Evolutionary conservation across 495 filamentous ascomycete species (phyloP).

Genomic region (Parathielavia appendiculata): DNA sequence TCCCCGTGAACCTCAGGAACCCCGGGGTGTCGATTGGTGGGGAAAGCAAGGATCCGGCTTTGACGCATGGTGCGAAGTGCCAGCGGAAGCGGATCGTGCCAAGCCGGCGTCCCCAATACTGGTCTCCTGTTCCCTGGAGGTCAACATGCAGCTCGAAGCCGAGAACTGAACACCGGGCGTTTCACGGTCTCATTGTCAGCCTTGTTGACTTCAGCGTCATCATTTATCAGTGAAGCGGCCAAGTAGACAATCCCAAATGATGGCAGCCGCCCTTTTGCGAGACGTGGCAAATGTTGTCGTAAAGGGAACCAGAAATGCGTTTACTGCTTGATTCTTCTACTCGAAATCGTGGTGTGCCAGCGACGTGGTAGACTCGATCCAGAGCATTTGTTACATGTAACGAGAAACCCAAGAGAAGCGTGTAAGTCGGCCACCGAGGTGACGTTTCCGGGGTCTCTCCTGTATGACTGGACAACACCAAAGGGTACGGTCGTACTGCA

Average conservation of each 20-base stretch:
- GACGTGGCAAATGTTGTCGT: no score
- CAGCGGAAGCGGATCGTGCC: not conserved
- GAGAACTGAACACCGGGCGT: not conserved
- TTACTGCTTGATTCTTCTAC: not conserved
- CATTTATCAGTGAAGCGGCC: no score
- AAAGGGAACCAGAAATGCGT: no score
- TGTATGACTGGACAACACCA: not conserved
- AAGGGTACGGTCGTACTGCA: not conserved
- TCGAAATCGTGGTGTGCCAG: no score
- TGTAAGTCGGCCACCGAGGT: slow-evolving; percentile 6
- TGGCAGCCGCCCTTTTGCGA: no score
- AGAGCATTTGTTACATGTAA: not conserved
- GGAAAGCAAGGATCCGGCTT: slow-evolving; percentile 17
- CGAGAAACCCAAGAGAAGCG: not conserved
- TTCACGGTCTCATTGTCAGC: no score
- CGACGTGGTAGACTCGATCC: no score
- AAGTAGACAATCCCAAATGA: no score
- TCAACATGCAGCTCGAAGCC: not conserved
- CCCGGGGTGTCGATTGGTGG: slow-evolving; percentile 4
- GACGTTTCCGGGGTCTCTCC: slow-evolving; percentile 1
- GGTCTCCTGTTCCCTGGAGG: not conserved
- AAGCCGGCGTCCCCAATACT: slow-evolving; percentile 22
- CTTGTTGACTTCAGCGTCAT: no score
- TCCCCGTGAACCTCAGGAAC: no score
- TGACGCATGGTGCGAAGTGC: not conserved